Evolutionary conservation across 148 eudicot genomes (phyloP).

Genomic region (Mesembryanthemum crystallinum): DNA sequence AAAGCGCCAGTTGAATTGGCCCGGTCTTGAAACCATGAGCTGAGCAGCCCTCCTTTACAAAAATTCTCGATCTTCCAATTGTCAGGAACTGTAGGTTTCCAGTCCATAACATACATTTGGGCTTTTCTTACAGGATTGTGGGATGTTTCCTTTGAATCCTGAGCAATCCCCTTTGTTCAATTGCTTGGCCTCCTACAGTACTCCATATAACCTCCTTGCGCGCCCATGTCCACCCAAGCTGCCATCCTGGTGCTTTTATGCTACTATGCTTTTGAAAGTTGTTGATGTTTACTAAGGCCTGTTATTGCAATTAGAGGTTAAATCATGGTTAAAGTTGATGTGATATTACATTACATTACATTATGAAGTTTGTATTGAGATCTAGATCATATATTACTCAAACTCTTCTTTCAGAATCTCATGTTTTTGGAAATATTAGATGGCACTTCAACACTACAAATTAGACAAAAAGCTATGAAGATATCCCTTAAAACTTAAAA

Average conservation of each 20-base stretch:
- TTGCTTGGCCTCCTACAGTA: conserved; percentile 55
- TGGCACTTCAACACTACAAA: too few species aligned
- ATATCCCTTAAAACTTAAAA: too few species aligned
- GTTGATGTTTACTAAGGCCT: conserved; percentile 43
- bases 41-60: conserved; percentile 63
- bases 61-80: conserved; percentile 57
- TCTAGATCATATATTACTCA: neutral
- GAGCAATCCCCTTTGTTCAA: conserved; percentile 78
- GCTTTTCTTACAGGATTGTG: conserved; percentile 57
- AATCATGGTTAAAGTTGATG: neutral
- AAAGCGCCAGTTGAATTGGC: conserved; percentile 41
- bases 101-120: conserved; percentile 61
- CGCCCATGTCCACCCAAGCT: conserved; percentile 67
- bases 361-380: neutral
- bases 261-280: conserved; percentile 67
- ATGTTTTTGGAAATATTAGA: too few species aligned
- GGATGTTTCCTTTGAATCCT: conserved; percentile 47
- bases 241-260: conserved; percentile 72
- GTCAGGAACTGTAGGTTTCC: conserved; percentile 59
- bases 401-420: too few species aligned
- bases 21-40: conserved; percentile 60
- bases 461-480: too few species aligned
- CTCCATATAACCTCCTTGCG: conserved; percentile 66
- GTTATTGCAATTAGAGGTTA: neutral
- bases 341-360: neutral